Percentiles rank a stretch among this genome's conserved stretches.
These are phyloP conservation scores for Lophiotrema nucula DNA, from an alignment of 495 filamentous ascomycete genomes.

Conservation along the genomic window DNA sequence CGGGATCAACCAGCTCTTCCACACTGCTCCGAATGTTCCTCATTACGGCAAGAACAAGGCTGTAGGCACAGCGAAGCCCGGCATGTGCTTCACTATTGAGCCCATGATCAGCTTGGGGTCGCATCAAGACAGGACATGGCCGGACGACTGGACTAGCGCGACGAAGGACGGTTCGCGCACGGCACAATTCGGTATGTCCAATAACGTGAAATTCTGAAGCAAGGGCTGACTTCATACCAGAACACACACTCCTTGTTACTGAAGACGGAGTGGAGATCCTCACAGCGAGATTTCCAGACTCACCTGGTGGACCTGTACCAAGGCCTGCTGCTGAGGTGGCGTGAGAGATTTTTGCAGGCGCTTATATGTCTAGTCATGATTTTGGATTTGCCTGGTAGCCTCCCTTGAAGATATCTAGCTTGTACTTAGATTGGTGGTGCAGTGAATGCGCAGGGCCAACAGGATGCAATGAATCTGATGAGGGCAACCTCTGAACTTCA, in stretches of 20 bases:
- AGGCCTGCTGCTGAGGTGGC: conserved; percentile 56
- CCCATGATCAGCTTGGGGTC: conserved; percentile 47
- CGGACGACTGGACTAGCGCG: conserved; percentile 48
- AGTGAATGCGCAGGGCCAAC: no score
- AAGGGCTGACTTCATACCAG: conserved; percentile 44
- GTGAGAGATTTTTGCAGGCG: no score
- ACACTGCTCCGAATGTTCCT: conserved; percentile 45
- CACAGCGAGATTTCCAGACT: conserved; percentile 76
- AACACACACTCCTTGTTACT: conserved; percentile 93
- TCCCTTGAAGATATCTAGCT: no score
- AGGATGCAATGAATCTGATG: no score
- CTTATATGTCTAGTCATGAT: no score
- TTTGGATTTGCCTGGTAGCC: no score
- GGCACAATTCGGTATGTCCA: conserved; percentile 46
- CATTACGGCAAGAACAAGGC: conserved; percentile 51
- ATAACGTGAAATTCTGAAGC: not conserved
- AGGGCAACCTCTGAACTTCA: no score
- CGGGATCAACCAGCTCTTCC: conserved; percentile 46
- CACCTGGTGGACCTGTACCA: conserved; percentile 78
- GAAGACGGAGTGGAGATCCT: conserved; percentile 91
- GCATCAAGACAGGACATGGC: conserved; percentile 47
- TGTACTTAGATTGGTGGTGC: no score
- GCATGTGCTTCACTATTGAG: conserved; percentile 49
- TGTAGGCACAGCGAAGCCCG: conserved; percentile 45
- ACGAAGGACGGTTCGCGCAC: conserved; percentile 43